These are phyloP conservation scores for Populus pruinosa DNA, from an alignment of 345 rosid genomes.

Conservation along the genomic window DNA sequence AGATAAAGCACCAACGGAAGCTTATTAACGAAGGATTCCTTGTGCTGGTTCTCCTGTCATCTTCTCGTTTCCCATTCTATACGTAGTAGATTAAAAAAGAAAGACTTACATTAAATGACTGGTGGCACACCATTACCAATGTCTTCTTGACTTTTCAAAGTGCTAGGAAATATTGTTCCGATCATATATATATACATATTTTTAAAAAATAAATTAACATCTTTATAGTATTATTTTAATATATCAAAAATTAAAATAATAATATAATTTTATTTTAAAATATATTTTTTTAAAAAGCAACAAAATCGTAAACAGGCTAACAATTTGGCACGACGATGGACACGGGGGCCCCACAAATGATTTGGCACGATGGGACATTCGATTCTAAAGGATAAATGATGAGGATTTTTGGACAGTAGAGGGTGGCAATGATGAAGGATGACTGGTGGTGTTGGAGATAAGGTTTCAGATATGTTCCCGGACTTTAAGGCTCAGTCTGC, in stretches of 20 bases:
- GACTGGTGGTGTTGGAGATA: slow-evolving; percentile 40
- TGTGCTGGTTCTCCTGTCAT: not conserved
- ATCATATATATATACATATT: too few species aligned
- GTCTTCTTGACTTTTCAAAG: too few species aligned
- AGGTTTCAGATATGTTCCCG: slow-evolving; percentile 41
- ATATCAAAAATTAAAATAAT: too few species aligned
- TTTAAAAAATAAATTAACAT: too few species aligned
- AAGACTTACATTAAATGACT: too few species aligned
- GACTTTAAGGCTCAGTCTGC: slow-evolving; percentile 25
- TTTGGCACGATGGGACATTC: slow-evolving; percentile 42
- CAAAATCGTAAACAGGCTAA: not conserved
- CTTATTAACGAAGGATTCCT: slow-evolving; percentile 14
- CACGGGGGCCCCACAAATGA: slow-evolving; percentile 31
- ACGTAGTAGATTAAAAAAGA: too few species aligned
- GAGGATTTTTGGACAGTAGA: slow-evolving; percentile 12
- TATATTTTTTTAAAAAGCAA: too few species aligned
- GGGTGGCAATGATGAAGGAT: slow-evolving; percentile 19
- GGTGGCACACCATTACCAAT: too few species aligned
- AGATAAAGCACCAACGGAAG: not conserved
- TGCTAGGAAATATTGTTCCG: too few species aligned
- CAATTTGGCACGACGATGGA: not conserved
- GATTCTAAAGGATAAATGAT: slow-evolving; percentile 27
- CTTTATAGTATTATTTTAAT: too few species aligned
- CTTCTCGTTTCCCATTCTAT: too few species aligned
- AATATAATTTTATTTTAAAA: too few species aligned